phyloP scores from a whole-genome alignment of 495 filamentous ascomycete genomes.

The Lasiosphaeria ovina region DNA sequence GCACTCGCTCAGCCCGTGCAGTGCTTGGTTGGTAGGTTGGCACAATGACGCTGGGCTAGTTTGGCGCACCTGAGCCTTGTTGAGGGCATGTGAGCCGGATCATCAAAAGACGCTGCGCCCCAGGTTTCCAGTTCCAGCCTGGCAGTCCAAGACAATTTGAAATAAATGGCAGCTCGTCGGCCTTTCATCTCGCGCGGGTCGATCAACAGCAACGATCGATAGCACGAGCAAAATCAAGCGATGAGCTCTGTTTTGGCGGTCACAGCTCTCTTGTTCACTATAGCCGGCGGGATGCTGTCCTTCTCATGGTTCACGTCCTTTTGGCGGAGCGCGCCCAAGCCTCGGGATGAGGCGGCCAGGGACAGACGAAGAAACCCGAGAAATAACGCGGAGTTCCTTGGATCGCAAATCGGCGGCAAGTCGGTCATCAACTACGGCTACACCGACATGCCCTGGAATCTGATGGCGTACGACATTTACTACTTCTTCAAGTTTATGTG shows the following conservation, averaged over 20 bases:
- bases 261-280: constrained; percentile 11
- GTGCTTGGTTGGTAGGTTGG: too few relatives aligned
- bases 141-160: too few relatives aligned
- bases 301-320: constrained; percentile 16
- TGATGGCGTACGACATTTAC: constrained; percentile 54
- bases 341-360: constrained; percentile 1
- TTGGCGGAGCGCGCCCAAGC: constrained; percentile 4
- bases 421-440: constrained; percentile 53
- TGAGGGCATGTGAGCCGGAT: too few relatives aligned
- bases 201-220: too few relatives aligned
- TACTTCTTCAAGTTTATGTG: constrained; percentile 51
- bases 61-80: too few relatives aligned
- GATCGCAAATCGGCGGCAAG: constrained; percentile 51
- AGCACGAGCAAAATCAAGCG: not conserved
- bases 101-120: too few relatives aligned
- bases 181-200: too few relatives aligned
- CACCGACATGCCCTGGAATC: constrained; percentile 56
- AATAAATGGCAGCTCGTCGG: too few relatives aligned
- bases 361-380: not conserved
- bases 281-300: constrained; percentile 10
- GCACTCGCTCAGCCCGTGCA: too few relatives aligned
- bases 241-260: constrained; percentile 9
- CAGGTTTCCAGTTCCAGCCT: too few relatives aligned
- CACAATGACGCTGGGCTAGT: too few relatives aligned
- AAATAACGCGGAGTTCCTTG: constrained; percentile 40